These are phyloP conservation scores for Penicillium sp. DNA, from an alignment of 2,329 filamentous ascomycete species.

Conservation along the genomic window DNA sequence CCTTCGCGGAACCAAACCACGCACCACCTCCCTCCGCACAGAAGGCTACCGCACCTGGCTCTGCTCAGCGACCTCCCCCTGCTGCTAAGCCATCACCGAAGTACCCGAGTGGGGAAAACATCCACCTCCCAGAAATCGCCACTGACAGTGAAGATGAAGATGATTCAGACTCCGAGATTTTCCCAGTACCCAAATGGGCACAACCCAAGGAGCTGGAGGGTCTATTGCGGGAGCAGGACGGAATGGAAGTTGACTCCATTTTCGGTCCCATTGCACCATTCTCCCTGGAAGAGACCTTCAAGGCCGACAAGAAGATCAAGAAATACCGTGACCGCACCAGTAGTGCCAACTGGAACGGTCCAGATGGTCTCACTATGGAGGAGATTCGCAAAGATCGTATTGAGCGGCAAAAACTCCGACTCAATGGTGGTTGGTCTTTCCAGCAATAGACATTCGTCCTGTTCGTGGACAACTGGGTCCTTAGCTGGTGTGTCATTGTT, in stretches of 20 bases:
- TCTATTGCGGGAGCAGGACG: constrained; percentile 80
- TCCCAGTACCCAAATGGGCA: constrained; percentile 80
- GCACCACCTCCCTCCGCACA: constrained; percentile 54
- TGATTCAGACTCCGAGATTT: constrained; percentile 65
- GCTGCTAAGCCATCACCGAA: constrained; percentile 73
- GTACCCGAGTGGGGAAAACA: constrained; percentile 86
- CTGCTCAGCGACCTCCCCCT: constrained; percentile 41
- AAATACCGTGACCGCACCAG: constrained; percentile 90
- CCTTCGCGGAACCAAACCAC: constrained; percentile 76
- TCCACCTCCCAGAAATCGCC: constrained; percentile 91
- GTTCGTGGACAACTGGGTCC: background rate
- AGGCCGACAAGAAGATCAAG: constrained; percentile 83
- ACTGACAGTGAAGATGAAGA: constrained; percentile 90
- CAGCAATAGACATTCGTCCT: constrained; percentile 14
- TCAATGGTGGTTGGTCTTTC: constrained; percentile 86
- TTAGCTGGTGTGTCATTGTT: constrained; percentile 13
- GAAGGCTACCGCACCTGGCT: constrained; percentile 71
- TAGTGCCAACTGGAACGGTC: constrained; percentile 88
- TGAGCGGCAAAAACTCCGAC: constrained; percentile 76
- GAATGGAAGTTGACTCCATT: constrained; percentile 75
- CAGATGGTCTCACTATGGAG: constrained; percentile 84
- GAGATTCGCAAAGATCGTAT: constrained; percentile 82
- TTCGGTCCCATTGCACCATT: constrained; percentile 89
- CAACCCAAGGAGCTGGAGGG: constrained; percentile 81
- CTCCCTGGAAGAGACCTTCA: constrained; percentile 96